These are phyloP conservation scores for Cladophialophora bantiana DNA, from an alignment of 2,329 filamentous ascomycete species.

Conservation along the genomic window DNA sequence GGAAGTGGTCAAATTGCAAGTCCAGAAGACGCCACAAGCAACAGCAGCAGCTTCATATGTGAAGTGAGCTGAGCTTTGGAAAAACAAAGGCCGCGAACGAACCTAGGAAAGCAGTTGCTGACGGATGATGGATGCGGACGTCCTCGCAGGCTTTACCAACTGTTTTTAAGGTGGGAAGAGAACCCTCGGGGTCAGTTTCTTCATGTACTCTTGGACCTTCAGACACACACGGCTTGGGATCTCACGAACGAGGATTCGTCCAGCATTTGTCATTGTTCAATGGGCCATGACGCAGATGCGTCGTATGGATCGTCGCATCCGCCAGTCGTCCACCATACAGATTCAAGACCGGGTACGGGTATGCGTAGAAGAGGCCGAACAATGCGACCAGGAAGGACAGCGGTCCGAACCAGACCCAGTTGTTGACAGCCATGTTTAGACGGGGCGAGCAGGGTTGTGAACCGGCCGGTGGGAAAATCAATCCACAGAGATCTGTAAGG, in stretches of 20 bases:
- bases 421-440: constrained; percentile 13
- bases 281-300: constrained; percentile 16
- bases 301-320: constrained; percentile 11
- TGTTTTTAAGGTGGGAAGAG: neutral
- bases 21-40: neutral
- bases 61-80: neutral
- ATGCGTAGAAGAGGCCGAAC: constrained; percentile 18
- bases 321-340: constrained; percentile 8
- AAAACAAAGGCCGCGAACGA: neutral
- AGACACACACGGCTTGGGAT: neutral
- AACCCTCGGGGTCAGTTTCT: neutral
- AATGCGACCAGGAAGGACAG: constrained; percentile 18
- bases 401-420: constrained; percentile 20
- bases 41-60: neutral
- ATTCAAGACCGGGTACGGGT: constrained; percentile 28
- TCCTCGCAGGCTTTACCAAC: constrained; percentile 35
- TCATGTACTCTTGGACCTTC: too few relatives aligned
- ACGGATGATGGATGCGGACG: constrained; percentile 30
- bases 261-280: constrained; percentile 33
- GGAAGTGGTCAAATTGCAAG: neutral
- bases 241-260: constrained; percentile 28
- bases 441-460: too few relatives aligned
- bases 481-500: neutral
- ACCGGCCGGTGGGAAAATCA: too few relatives aligned
- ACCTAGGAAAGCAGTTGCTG: constrained; percentile 31